phyloP scores from a whole-genome alignment of 2,329 filamentous ascomycete species.

The Onygenales sp. region DNA sequence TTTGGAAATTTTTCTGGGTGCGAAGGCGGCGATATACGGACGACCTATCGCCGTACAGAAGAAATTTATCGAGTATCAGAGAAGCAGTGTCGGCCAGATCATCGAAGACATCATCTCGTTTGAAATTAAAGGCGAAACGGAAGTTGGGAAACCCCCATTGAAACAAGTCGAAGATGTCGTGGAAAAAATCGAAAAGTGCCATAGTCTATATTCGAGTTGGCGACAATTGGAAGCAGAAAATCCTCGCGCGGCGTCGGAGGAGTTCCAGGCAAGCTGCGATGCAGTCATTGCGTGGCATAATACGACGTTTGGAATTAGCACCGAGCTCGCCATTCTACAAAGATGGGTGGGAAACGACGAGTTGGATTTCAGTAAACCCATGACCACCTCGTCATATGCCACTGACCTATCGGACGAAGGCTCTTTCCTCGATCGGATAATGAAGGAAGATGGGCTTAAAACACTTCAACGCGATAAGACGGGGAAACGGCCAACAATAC shows the following conservation, averaged over 20 bases:
- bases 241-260: constrained; percentile 63
- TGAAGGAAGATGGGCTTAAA: constrained; percentile 92
- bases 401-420: constrained; percentile 78
- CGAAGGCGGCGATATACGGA: constrained; percentile 75
- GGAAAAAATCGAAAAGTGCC: constrained; percentile 79
- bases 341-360: constrained; percentile 97
- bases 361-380: constrained; percentile 75
- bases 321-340: constrained; percentile 79
- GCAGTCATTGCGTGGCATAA: constrained; percentile 95
- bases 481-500: constrained; percentile 59
- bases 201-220: constrained; percentile 75
- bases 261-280: constrained; percentile 75
- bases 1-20: constrained; percentile 75
- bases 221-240: constrained; percentile 65
- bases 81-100: constrained; percentile 59
- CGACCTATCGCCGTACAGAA: constrained; percentile 75
- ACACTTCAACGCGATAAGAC: constrained; percentile 64
- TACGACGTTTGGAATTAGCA: constrained; percentile 92
- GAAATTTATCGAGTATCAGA: constrained; percentile 78
- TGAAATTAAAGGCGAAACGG: constrained; percentile 84
- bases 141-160: constrained; percentile 76
- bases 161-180: constrained; percentile 88
- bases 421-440: constrained; percentile 84
- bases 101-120: constrained; percentile 89
- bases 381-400: constrained; percentile 56